Percentiles rank a stretch among this genome's conserved stretches.
phyloP scores from a whole-genome alignment of 1,284 basidiomycete genomes.

The Ceratobasidium sp. region DNA sequence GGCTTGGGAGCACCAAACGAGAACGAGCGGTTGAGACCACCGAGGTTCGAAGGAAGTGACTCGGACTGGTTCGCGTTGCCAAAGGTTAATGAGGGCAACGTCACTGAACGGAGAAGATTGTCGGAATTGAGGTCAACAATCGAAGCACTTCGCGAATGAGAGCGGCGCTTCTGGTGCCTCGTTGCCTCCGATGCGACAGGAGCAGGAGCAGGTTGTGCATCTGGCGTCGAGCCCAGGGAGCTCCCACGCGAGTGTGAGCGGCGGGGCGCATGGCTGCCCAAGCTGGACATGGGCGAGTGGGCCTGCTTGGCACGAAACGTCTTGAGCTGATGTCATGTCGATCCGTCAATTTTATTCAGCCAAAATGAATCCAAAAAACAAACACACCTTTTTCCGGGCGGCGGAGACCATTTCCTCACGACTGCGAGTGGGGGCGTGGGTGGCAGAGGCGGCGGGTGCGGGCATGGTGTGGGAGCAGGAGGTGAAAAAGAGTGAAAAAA shows the following conservation, averaged over 20 bases:
- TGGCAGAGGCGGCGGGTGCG: background rate
- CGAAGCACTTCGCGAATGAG: conserved; percentile 36
- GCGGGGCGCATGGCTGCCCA: conserved; percentile 55
- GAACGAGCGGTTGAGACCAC: conserved; percentile 55
- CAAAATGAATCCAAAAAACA: background rate
- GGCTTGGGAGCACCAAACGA: conserved; percentile 45
- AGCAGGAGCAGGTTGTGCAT: background rate
- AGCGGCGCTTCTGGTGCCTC: conserved; percentile 32
- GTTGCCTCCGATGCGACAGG: conserved; percentile 18
- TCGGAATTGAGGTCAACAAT: conserved; percentile 19
- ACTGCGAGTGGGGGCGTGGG: conserved; percentile 7
- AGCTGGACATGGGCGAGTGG: conserved; percentile 18
- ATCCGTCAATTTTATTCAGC: background rate
- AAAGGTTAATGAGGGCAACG: conserved; percentile 17
- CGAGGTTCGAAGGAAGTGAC: conserved; percentile 13
- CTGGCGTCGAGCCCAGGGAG: background rate
- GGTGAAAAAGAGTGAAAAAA: conserved; percentile 28
- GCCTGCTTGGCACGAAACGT: conserved; percentile 31
- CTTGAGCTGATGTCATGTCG: conserved; percentile 13
- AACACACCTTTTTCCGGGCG: conserved; percentile 24
- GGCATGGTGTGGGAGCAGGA: conserved; percentile 3
- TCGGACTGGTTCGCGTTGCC: background rate
- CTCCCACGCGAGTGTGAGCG: conserved; percentile 70
- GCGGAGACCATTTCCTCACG: conserved; percentile 35
- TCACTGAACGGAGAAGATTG: background rate